Percentiles rank a stretch among this genome's conserved stretches.
phyloP scores from a whole-genome alignment of 768 basidiomycete species.

The Tulasnella sp. region DNA sequence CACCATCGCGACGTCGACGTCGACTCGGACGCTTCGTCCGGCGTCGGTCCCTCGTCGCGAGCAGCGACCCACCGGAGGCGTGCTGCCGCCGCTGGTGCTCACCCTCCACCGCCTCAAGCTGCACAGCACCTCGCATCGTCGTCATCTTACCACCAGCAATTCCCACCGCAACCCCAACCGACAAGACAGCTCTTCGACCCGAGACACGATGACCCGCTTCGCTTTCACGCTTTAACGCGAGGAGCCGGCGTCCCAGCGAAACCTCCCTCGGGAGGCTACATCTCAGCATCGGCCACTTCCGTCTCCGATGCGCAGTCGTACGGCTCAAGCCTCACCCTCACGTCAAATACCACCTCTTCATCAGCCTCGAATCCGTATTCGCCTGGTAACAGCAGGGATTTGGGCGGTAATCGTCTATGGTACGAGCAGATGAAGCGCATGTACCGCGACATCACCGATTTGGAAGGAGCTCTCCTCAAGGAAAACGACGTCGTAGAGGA shows the following conservation, averaged over 20 bases:
- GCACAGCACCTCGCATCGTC: conserved; percentile 34
- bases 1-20: conserved; percentile 53
- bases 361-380: conserved; percentile 47
- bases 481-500: conserved; percentile 51
- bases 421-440: conserved; percentile 72
- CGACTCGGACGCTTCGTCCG: conserved; percentile 58
- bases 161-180: conserved; percentile 37
- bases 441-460: conserved; percentile 73
- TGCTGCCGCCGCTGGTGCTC: conserved; percentile 8
- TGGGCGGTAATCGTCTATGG: conserved; percentile 58
- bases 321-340: conserved; percentile 34
- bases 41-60: conserved; percentile 38
- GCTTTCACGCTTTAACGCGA: conserved; percentile 64
- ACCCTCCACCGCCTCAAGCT: conserved; percentile 35
- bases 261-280: conserved; percentile 45
- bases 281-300: conserved; percentile 47
- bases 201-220: conserved; percentile 83
- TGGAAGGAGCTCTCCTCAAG: conserved; percentile 64
- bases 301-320: conserved; percentile 47
- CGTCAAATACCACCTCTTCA: conserved; percentile 32
- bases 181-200: conserved; percentile 76
- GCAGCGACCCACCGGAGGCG: conserved; percentile 27
- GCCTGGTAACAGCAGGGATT: conserved; percentile 44
- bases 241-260: conserved; percentile 48
- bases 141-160: conserved; percentile 34